Evolutionary conservation across 805 yeast species (phyloP).

Genomic region (Myxozyma sirexii): DNA sequence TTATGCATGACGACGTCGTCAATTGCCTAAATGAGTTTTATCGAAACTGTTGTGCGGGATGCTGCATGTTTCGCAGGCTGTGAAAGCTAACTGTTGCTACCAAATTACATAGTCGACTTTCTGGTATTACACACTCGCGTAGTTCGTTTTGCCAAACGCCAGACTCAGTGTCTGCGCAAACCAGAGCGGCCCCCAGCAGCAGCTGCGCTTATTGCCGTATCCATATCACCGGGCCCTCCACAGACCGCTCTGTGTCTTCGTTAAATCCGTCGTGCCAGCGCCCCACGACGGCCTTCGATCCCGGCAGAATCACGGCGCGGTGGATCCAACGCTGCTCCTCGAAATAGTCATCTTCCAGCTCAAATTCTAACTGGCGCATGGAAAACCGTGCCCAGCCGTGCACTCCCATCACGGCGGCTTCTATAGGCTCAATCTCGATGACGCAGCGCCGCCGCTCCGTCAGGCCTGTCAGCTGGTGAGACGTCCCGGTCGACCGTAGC

Average conservation of each 20-base stretch:
- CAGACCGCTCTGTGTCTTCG: conserved; percentile 26
- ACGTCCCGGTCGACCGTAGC: conserved; percentile 22
- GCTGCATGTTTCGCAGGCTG: too few relatives aligned
- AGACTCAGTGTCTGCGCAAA: too few relatives aligned
- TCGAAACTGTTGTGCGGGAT: too few relatives aligned
- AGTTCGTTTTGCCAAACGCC: too few relatives aligned
- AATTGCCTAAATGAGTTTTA: too few relatives aligned
- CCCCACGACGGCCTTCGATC: conserved; percentile 32
- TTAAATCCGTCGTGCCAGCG: conserved; percentile 35
- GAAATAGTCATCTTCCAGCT: conserved; percentile 23
- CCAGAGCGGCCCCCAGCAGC: too few relatives aligned
- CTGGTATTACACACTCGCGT: too few relatives aligned
- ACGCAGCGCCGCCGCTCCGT: conserved; percentile 31
- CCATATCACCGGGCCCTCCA: conserved; percentile 32
- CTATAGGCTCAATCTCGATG: conserved; percentile 28
- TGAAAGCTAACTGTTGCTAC: too few relatives aligned
- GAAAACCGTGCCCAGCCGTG: conserved; percentile 31
- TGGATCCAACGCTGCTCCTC: conserved; percentile 35
- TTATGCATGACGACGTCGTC: too few relatives aligned
- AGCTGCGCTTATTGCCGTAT: conserved; percentile 24
- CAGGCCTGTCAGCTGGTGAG: conserved; percentile 30
- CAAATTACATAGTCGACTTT: too few relatives aligned
- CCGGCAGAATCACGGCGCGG: conserved; percentile 28
- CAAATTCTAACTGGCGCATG: conserved; percentile 30
- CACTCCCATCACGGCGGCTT: conserved; percentile 29